Base-by-base conservation (phyloP, 441 rosid species). In the Populus hybrid region DNA sequence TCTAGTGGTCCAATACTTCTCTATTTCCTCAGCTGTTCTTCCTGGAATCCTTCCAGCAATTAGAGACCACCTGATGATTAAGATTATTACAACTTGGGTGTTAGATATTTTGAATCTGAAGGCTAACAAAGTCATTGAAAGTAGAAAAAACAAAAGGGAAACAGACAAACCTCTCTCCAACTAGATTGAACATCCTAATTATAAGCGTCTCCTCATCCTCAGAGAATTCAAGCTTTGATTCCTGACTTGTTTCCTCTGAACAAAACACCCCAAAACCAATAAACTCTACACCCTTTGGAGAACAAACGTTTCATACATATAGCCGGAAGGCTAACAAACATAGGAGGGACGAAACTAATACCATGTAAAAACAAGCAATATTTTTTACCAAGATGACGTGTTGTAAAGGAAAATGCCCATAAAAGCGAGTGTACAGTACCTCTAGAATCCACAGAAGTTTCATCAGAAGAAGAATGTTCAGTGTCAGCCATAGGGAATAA, bases 11-110 rank as follows among this genome's bases (percentile, higher is more conserved):
- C 91, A 83, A 66, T 86, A 83, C 69, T 80, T 74, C 80, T 84
- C 82, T 33, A 88, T 82, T 42, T 88, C 89, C 77, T 84, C 87
- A 10, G 88, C 84, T 24, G 85, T 84, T 81, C 88, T 84, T 45
- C 89, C 87, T 4, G 89, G 91, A 73, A 88, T 86, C 80, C 88
- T 86, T 36, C 91, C 87, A 50, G 91, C 91, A 53, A 88, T 88
- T 23, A 88, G 78, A 74, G 85, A 38, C 88, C 89, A 86, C 80
- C 89, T 86, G 79, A 2, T 36, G 18, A 4, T 45, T 14, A 45
- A 31, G n/a, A 74, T 16, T 9, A 70, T 70, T 23, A 70, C 11
- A 66, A 5, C 31, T 24, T 20, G 23, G 7, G 26, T 59, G 1
- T 4, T 66, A 10, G 31, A 8, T n/a, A 14, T 23, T 71, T 20